phyloP scores from a whole-genome alignment of 768 basidiomycete genomes.

The Daedalea quercina region DNA sequence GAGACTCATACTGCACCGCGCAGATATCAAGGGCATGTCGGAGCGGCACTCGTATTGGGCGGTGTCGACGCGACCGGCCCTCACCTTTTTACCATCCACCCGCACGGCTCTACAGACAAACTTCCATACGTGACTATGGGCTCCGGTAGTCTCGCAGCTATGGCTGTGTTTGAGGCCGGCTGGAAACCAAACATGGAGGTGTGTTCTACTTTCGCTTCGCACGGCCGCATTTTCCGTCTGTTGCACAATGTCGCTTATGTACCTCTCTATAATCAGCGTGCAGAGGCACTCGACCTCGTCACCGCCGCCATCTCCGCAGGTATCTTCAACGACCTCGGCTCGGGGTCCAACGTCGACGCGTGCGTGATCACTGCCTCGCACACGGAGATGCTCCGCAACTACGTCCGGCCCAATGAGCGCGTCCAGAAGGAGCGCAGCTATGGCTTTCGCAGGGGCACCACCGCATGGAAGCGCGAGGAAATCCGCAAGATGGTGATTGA shows the following conservation, averaged over 20 bases:
- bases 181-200: constrained; percentile 85
- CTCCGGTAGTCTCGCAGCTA: constrained; percentile 91
- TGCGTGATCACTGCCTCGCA: constrained; percentile 84
- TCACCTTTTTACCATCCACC: constrained; percentile 92
- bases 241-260: no score
- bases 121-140: constrained; percentile 99
- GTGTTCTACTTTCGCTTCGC: constrained; percentile 16
- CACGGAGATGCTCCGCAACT: constrained; percentile 93
- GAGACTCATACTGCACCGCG: not conserved
- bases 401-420: constrained; percentile 85
- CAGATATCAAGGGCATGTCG: constrained; percentile 83
- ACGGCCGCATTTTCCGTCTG: not conserved
- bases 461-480: constrained; percentile 79
- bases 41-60: constrained; percentile 93
- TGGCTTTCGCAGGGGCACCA: constrained; percentile 78
- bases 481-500: constrained; percentile 65
- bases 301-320: constrained; percentile 86
- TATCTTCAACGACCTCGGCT: constrained; percentile 99
- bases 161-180: constrained; percentile 91
- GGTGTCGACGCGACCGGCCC: constrained; percentile 94
- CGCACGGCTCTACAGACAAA: constrained; percentile 98
- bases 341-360: constrained; percentile 97
- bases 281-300: constrained; percentile 78
- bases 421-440: constrained; percentile 67
- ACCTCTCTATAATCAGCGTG: constrained; percentile 55